A percentile compares a stretch with the other conserved stretches of the same genome.
phyloP scores from a whole-genome alignment of 2,329 filamentous ascomycete genomes.

The Cladorrhinum sp. region DNA sequence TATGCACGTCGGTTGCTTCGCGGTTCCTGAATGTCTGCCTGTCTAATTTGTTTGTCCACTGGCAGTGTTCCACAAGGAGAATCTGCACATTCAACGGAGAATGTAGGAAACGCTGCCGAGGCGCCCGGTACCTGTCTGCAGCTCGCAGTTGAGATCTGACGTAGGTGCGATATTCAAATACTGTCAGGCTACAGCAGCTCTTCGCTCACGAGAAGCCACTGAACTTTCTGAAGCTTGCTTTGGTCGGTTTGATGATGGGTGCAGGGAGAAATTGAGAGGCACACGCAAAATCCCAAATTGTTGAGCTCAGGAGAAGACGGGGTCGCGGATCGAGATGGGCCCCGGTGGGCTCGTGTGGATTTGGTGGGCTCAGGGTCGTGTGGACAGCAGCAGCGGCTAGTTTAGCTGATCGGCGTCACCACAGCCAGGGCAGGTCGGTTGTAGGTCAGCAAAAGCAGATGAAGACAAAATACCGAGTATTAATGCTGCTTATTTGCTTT shows the following conservation, averaged over 20 bases:
- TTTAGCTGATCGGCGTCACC: conserved; percentile 7
- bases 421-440: not conserved
- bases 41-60: not conserved
- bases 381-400: conserved; percentile 1
- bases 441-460: not conserved
- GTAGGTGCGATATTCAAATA: not conserved
- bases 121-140: conserved; percentile 1
- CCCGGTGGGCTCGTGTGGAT: not conserved
- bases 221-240: not conserved
- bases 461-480: not conserved
- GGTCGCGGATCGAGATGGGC: not conserved
- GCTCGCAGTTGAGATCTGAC: conserved; percentile 3
- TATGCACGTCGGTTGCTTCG: not conserved
- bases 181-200: not conserved
- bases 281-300: not conserved
- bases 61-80: not conserved
- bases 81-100: not conserved
- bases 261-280: not conserved
- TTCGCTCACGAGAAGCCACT: not conserved
- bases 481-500: not conserved
- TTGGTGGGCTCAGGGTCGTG: not conserved
- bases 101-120: not conserved
- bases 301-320: conserved; percentile 3
- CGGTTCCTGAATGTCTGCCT: not conserved
- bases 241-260: not conserved